phyloP scores from a whole-genome alignment of 2,329 filamentous ascomycete species.

The Xylariaceae sp. region DNA sequence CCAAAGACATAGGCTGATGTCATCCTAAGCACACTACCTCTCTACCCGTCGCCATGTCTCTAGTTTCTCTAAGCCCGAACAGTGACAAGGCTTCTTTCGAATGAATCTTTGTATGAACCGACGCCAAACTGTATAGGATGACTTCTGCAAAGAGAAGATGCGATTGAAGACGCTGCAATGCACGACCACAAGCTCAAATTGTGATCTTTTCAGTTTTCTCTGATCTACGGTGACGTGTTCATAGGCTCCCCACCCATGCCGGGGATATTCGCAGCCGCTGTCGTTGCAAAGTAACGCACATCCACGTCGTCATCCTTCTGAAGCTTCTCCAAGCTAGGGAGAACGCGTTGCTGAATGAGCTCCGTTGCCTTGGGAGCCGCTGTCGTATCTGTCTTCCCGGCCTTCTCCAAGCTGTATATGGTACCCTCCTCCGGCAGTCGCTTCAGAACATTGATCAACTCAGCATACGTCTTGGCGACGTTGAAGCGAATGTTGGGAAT shows the following conservation, averaged over 20 bases:
- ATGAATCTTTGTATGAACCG: constrained; percentile 14
- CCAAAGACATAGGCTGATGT: not conserved
- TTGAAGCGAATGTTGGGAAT: constrained; percentile 99
- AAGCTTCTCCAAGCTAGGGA: constrained; percentile 89
- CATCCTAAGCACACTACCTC: not conserved
- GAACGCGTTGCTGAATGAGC: constrained; percentile 78
- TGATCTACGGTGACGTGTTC: constrained; percentile 62
- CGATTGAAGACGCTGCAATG: constrained; percentile 18
- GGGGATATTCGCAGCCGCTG: constrained; percentile 63
- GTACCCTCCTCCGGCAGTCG: constrained; percentile 86
- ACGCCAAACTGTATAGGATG: constrained; percentile 17
- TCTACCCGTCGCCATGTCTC: constrained; percentile 8
- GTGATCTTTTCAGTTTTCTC: constrained; percentile 25
- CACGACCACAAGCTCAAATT: constrained; percentile 17
- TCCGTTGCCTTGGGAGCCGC: constrained; percentile 71
- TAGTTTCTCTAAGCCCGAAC: constrained; percentile 13
- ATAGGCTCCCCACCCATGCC: constrained; percentile 52
- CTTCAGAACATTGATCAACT: constrained; percentile 87
- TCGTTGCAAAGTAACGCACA: constrained; percentile 95
- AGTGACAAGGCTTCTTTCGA: constrained; percentile 9
- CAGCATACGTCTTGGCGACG: constrained; percentile 93
- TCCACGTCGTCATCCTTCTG: constrained; percentile 98
- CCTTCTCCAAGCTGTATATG: constrained; percentile 78
- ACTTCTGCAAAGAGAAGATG: constrained; percentile 16
- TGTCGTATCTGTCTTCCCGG: constrained; percentile 50